phyloP scores from a whole-genome alignment of 352 stramenopile genomes.

The Globisporangium cystogenes region DNA sequence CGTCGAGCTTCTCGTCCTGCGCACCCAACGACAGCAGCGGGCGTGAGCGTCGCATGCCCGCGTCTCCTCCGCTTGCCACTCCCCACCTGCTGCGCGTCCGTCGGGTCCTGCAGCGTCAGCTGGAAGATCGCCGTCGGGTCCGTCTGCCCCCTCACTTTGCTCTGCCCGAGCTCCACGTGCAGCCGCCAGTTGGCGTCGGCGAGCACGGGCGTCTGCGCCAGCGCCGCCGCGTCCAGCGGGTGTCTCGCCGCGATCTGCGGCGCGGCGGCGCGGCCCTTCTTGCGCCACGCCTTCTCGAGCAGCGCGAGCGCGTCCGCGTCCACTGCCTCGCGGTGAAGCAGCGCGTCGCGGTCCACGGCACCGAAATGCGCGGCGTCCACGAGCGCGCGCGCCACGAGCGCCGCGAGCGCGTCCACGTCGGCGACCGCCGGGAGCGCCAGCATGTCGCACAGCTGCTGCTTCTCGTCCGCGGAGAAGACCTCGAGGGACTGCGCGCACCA shows the following conservation, averaged over 20 bases:
- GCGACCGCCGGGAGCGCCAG: conserved; percentile 22
- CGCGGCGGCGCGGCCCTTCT: conserved; percentile 27
- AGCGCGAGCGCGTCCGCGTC: conserved; percentile 19
- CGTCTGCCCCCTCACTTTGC: conserved; percentile 27
- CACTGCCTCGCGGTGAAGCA: conserved; percentile 18
- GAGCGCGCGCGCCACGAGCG: conserved; percentile 25
- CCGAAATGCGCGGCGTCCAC: conserved; percentile 38
- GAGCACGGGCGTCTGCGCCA: conserved; percentile 10
- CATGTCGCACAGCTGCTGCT: conserved; percentile 37
- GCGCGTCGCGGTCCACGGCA: conserved; percentile 21
- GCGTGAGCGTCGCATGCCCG: background rate
- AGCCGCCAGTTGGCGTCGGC: conserved; percentile 42
- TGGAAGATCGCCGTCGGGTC: conserved; percentile 54
- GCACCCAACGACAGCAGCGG: conserved; percentile 1
- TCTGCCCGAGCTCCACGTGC: conserved; percentile 49
- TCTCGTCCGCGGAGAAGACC: conserved; percentile 42
- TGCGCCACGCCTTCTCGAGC: conserved; percentile 54
- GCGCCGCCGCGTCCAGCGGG: conserved; percentile 6
- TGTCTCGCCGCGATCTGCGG: conserved; percentile 10
- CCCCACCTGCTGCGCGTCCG: background rate
- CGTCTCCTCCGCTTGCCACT: background rate
- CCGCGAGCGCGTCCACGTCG: conserved; percentile 37
- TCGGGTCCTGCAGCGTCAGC: conserved; percentile 21
- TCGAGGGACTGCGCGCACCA: conserved; percentile 9
- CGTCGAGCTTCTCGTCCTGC: conserved; percentile 40